Evolutionary conservation across 2,329 filamentous ascomycete genomes (phyloP), one percentile per base, ranked within the genome.

Genomic region (Trichoderma harzianum): DNA sequence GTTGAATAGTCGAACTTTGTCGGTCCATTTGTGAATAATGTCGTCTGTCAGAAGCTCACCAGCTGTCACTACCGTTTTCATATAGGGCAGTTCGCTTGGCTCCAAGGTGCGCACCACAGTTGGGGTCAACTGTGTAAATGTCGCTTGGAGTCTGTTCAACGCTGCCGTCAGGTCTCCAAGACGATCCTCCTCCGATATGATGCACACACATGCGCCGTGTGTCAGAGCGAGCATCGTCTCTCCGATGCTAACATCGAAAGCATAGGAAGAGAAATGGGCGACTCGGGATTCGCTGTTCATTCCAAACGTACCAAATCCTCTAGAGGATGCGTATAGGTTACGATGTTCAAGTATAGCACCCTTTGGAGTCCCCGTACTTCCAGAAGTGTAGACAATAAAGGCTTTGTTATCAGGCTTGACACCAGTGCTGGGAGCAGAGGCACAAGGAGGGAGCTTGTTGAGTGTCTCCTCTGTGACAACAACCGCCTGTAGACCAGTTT

Each of bases 341-440:
- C 18, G 18, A n/a, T 72, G 69, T 0, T 73, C 66, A 43, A 78
- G 70, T 30, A 85, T 79, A 24, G 85, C 82, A 53, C 84, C 85
- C 77, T 87, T 87, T 7, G 84, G 85, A 47, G 79, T 78, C 7
- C 85, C 85, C 1, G 85, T 86, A 21, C 83, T 86, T 21, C 85
- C 85, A 14, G 85, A 86, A 32, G 85, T 87, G 75, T 86, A 87
- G 77, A 86, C 85, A 74, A 86, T 83, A 51, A 51, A 51, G n/a
- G 43, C 43, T 51, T 51, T 51, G 43, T 51, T 51, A 21, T 51
- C 43, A 21, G 43, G 43, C n/a, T 51, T 51, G 43, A 51, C 43
- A 51, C n/a, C 43, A 51, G 43, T 51, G 43, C 18, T 51, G 8
- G 43, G 43, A 51, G 43, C 43, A 11, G 43, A 51, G 43, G 43